Conservation (phyloP, 305 asterid species). For the Plantago coronopus region DNA sequence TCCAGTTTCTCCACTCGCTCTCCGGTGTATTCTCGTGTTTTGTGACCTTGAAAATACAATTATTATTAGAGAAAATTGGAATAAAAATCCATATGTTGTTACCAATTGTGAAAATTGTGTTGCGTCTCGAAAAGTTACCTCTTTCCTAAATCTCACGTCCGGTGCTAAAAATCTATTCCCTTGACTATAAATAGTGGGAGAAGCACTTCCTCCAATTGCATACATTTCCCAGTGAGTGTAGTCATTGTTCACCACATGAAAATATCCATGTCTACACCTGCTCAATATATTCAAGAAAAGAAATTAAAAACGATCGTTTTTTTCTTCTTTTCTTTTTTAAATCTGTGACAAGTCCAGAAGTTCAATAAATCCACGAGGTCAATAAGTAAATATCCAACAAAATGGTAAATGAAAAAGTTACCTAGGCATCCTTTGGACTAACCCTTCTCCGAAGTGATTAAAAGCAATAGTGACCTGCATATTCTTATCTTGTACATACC, state of each 20-base stretch:
- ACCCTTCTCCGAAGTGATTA: constrained; percentile 82
- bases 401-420: background rate
- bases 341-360: no score
- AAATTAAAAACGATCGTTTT: no score
- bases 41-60: constrained; percentile 33
- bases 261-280: constrained; percentile 88
- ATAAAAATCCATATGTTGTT: no score
- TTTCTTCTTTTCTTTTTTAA: no score
- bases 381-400: no score
- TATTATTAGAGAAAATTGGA: background rate
- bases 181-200: constrained; percentile 74
- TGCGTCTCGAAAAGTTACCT: no score
- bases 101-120: no score
- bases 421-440: constrained; percentile 92
- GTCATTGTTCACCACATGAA: constrained; percentile 81
- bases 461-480: constrained; percentile 83
- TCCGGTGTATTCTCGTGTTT: constrained; percentile 68
- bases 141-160: constrained; percentile 32
- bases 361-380: no score
- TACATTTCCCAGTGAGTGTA: constrained; percentile 86
- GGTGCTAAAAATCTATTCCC: constrained; percentile 85
- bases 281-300: no score
- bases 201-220: constrained; percentile 81
- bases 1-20: constrained; percentile 55
- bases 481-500: constrained; percentile 39